Evolutionary conservation across 179 eudicot genomes (phyloP), one percentile per base, ranked within the genome.

Genomic region (Beta macrorhiza): DNA sequence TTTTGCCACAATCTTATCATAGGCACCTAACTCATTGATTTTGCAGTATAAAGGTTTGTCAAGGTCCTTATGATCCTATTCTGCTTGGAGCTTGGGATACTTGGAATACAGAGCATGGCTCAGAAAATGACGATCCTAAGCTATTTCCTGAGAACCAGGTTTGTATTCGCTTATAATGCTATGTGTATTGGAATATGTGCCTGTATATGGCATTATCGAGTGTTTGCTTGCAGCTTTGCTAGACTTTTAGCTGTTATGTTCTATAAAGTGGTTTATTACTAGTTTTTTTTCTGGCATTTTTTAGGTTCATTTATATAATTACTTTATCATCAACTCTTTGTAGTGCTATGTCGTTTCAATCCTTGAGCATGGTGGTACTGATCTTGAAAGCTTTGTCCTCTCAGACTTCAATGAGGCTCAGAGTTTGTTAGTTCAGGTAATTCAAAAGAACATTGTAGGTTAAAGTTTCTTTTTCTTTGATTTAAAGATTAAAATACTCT

Each of bases 361-460:
- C 82, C 99, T 89, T 84, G 96, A 91, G 85, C 91, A 94, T 82
- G 99, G 99, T 5, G 99, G 98, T 78, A 84, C 85, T 42, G 98
- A 94, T 90, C 94, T 96, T 78, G 99, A 96, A 86, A 94, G 90
- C 87, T 96, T 94, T 87, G 97, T 96, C 78, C 98, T 96, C 67
- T 57, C 85, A 74, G 92, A 91, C 88, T 90, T 89, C 82, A 85
- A 84, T 82, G 99, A 96, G 89, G 98, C 98, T 19, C 88, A 87
- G 63, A 96, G 98, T 84, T 87, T 96, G 85, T 77, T 96, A 82
- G 89, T 86, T 89, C 99, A 96, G 94, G 99, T 91, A 79, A 51
- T 61, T 72, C 32, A 52, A 68, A 65, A 42, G 49, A 47, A 22
- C 74, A 49, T 14, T 68, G 73, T 12, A 29, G 37, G 13, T 67